Evolutionary conservation across 1,139 yeast species (phyloP), one percentile per base, ranked within the genome.

Genomic region (Candida sojae): DNA sequence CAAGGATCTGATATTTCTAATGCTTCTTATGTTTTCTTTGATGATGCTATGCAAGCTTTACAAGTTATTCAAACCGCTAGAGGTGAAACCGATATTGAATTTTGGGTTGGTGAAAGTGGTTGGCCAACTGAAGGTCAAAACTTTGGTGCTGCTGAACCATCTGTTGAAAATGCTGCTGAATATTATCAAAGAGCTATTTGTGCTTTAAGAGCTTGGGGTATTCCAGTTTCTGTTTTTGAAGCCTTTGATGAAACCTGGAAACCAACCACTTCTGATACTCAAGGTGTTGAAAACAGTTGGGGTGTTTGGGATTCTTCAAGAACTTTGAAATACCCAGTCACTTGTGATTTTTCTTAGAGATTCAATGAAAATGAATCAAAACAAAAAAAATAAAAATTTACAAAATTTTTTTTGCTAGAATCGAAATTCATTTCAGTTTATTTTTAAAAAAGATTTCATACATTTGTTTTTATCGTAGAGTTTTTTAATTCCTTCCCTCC

Each of bases 31-130:
- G 88, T 97, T 5, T 91, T 91, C 86, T 82, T 90, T 58, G 97
- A 91, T 66, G 97, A 91, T 70, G 88, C 91, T 70, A 89, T 89
- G 96, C 97, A 91, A 78, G 96, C 97, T 55, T 76, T 92, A 68
- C 96, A 88, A 77, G 77, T 79, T 52, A 82, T 92, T 63, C 96
- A 91, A 77, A 75, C 90, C 58, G 71, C 82, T 57, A 92, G 92
- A 79, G 96, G 96, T 53, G 73, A 86, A 50, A 86, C 92, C 52
- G 91, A 89, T 69, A 79, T 91, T 60, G 79, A 82, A 52, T 90
- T 92, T 78, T 91, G 93, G 91, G 93, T 92, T 62, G 98, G 98
- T 67, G 98, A 93, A 79, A 93, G 98, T 57, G 99, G 98, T 60
- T 92, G 97, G 97, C 96, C 98, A 65, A 82, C 96, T 41, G 84